These are phyloP conservation scores for Gentiana straminea DNA, from an alignment of 257 asterid species.

Conservation along the genomic window DNA sequence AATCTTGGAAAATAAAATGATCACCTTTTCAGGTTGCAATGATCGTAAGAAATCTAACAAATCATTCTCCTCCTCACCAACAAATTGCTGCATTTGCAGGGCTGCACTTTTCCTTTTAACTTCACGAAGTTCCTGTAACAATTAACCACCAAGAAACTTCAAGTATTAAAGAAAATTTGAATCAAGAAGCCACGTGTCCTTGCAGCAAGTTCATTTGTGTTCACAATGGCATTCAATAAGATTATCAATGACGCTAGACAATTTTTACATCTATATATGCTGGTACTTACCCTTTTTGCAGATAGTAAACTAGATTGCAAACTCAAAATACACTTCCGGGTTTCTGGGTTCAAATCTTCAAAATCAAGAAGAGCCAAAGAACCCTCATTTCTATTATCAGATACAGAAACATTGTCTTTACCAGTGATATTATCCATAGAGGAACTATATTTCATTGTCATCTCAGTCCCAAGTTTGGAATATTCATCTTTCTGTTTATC, in stretches of 20 bases:
- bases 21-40: slow-evolving; percentile 82
- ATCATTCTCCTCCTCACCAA: slow-evolving; percentile 92
- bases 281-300: slow-evolving; percentile 46
- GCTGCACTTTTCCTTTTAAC: slow-evolving; percentile 86
- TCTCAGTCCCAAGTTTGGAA: slow-evolving; percentile 26
- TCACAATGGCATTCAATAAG: no score
- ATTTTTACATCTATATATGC: no score
- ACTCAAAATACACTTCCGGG: slow-evolving; percentile 49
- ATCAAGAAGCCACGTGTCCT: no score
- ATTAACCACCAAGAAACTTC: slow-evolving; percentile 8
- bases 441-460: slow-evolving; percentile 16
- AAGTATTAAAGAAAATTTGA: no score
- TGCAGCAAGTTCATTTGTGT: no score
- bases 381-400: slow-evolving; percentile 33
- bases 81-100: slow-evolving; percentile 97
- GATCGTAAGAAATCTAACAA: slow-evolving; percentile 88
- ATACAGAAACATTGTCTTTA: slow-evolving; percentile 24
- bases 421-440: slow-evolving; percentile 15
- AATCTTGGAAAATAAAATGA: not conserved
- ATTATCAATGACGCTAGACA: no score
- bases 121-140: slow-evolving; percentile 71
- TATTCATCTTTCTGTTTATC: slow-evolving; percentile 33
- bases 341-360: slow-evolving; percentile 75
- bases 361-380: slow-evolving; percentile 41
- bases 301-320: slow-evolving; percentile 58